Percentiles rank a stretch among this genome's conserved stretches.
These are phyloP conservation scores for Sisymbrium altissimum DNA, from an alignment of 345 rosid species.

Conservation along the genomic window DNA sequence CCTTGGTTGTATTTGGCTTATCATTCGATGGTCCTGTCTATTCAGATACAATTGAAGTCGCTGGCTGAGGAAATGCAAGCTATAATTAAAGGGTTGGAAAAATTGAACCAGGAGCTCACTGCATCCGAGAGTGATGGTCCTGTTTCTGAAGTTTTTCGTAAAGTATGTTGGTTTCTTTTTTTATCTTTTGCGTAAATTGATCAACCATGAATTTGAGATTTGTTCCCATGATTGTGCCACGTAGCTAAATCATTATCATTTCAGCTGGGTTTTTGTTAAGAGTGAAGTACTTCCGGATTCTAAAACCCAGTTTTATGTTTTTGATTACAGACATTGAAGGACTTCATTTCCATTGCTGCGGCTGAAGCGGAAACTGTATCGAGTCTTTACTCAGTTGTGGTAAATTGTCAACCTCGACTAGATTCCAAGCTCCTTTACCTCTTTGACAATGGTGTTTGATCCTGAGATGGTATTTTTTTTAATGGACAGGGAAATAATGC, in stretches of 20 bases:
- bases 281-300: background rate
- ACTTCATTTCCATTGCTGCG: slow-evolving; percentile 71
- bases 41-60: slow-evolving; percentile 92
- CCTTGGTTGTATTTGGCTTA: background rate
- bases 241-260: background rate
- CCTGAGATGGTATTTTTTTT: background rate
- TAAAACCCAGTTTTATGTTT: slow-evolving; percentile 12
- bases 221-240: slow-evolving; percentile 9
- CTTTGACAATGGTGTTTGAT: background rate
- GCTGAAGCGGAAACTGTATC: slow-evolving; percentile 75
- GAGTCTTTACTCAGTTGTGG: slow-evolving; percentile 82
- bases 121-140: slow-evolving; percentile 96
- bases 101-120: slow-evolving; percentile 78
- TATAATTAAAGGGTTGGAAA: slow-evolving; percentile 89
- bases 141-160: slow-evolving; percentile 79
- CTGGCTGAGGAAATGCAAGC: slow-evolving; percentile 99
- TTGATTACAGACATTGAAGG: slow-evolving; percentile 61
- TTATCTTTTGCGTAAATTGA: background rate
- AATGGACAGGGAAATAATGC: slow-evolving; percentile 91
- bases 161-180: slow-evolving; percentile 44
- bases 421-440: background rate
- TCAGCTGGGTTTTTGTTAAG: background rate
- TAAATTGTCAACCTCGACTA: slow-evolving; percentile 38
- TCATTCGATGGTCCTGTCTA: slow-evolving; percentile 7
- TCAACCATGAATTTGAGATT: slow-evolving; percentile 3